Conservation (phyloP, 1,139 yeast genomes). For the Blastobotrys elegans region DNA sequence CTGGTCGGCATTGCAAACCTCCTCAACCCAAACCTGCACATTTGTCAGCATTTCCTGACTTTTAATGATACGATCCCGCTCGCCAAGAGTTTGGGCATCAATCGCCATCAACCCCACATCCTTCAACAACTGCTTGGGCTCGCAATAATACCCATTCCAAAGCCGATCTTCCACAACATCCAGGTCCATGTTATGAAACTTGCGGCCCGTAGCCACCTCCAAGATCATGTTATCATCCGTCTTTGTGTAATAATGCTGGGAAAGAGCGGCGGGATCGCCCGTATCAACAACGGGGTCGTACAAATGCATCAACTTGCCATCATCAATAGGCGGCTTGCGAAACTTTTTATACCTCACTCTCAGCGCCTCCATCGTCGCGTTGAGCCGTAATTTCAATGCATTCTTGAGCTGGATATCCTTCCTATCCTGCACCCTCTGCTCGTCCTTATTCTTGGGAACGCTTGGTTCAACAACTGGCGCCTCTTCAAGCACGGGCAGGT, state of each 20-base stretch:
- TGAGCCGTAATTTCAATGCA: conserved; percentile 73
- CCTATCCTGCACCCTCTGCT: conserved; percentile 52
- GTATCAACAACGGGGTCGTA: conserved; percentile 45
- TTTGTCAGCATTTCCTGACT: conserved; percentile 96
- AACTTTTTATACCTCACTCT: conserved; percentile 83
- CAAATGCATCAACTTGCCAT: conserved; percentile 61
- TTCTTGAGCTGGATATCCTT: conserved; percentile 80
- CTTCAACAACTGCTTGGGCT: conserved; percentile 81
- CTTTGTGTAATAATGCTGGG: conserved; percentile 47
- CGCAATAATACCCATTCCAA: conserved; percentile 95
- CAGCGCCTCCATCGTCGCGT: conserved; percentile 85
- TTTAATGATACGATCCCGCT: conserved; percentile 77
- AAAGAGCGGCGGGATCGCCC: conserved; percentile 16
- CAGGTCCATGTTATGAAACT: conserved; percentile 81
- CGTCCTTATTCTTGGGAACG: conserved; percentile 22
- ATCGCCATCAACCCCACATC: conserved; percentile 80
- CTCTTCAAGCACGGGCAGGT: conserved; percentile 40
- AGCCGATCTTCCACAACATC: conserved; percentile 91
- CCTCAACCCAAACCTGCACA: conserved; percentile 94
- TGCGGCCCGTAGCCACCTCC: conserved; percentile 69
- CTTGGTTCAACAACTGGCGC: conserved; percentile 35
- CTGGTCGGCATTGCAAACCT: conserved; percentile 58
- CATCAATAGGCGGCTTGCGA: conserved; percentile 86
- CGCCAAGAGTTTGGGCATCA: conserved; percentile 72
- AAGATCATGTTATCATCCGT: conserved; percentile 70